Percentiles rank a stretch among this genome's conserved stretches.
These are phyloP conservation scores for Hyaloperonospora brassicae DNA, from an alignment of 352 stramenopile species.

Conservation along the genomic window DNA sequence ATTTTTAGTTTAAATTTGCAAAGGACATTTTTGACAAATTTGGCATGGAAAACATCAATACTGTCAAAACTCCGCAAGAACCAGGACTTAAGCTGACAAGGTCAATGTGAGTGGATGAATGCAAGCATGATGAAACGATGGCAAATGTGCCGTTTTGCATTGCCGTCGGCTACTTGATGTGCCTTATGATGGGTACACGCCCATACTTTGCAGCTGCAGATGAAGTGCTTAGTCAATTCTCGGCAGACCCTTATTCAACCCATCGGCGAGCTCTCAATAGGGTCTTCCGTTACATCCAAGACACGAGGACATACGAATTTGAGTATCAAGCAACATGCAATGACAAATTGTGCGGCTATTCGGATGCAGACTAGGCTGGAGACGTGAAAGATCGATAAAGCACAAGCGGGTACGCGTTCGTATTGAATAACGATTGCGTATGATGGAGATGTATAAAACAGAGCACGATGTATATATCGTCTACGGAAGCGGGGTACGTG, in stretches of 20 bases:
- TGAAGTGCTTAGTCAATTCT: conserved; percentile 4
- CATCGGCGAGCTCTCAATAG: conserved; percentile 1
- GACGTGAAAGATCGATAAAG: not conserved
- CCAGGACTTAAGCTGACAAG: not conserved
- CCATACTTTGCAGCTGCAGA: not conserved
- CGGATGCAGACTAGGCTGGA: conserved; percentile 2
- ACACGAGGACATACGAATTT: not conserved
- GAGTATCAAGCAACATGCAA: conserved; percentile 3
- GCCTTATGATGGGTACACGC: conserved; percentile 1
- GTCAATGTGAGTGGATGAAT: not conserved
- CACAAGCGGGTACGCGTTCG: conserved; percentile 1
- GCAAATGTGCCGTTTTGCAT: not conserved
- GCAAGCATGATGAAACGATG: conserved; percentile 4
- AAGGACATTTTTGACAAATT: not conserved
- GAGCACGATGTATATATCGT: too few relatives aligned
- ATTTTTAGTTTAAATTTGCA: not conserved
- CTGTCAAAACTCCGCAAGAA: not conserved
- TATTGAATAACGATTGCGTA: not conserved
- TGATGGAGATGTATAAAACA: too few relatives aligned
- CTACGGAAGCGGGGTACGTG: too few relatives aligned
- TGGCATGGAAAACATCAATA: not conserved
- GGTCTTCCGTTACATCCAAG: not conserved
- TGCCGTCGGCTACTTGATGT: not conserved
- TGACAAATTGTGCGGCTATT: not conserved
- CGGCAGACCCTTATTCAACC: not conserved